Conservation (phyloP, 2,329 filamentous ascomycete species). For the Hypoxylon sp. region DNA sequence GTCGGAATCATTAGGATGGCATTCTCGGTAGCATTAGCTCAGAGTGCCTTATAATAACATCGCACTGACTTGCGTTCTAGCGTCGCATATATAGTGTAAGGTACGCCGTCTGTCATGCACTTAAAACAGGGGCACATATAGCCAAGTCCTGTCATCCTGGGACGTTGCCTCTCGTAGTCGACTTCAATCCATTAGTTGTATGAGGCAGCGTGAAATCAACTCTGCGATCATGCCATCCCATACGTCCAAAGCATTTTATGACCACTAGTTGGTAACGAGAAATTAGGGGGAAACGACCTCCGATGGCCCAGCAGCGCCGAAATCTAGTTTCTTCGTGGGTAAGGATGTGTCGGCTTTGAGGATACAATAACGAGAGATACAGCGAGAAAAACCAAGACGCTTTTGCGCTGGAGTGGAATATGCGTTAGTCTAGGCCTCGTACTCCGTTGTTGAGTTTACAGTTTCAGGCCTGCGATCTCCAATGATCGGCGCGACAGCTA, state of each 20-base stretch:
- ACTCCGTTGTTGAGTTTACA: neutral
- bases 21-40: conserved; percentile 14
- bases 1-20: conserved; percentile 7
- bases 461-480: neutral
- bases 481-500: conserved; percentile 5
- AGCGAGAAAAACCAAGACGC: neutral
- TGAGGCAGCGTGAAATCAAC: neutral
- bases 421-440: neutral
- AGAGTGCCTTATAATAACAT: neutral
- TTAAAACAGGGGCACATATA: conserved; percentile 3
- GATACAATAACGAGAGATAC: neutral
- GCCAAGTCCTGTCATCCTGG: neutral
- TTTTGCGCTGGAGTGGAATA: neutral
- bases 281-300: neutral
- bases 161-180: neutral
- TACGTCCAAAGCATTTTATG: neutral
- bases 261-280: neutral
- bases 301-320: neutral
- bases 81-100: neutral
- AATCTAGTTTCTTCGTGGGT: neutral
- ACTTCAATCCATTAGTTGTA: neutral
- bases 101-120: neutral
- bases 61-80: neutral
- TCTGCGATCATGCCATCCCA: neutral
- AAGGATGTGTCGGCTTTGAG: neutral